Base-by-base conservation (phyloP, 225 moss, liverwort and hornwort genomes). In the Sphagnum contortum region DNA sequence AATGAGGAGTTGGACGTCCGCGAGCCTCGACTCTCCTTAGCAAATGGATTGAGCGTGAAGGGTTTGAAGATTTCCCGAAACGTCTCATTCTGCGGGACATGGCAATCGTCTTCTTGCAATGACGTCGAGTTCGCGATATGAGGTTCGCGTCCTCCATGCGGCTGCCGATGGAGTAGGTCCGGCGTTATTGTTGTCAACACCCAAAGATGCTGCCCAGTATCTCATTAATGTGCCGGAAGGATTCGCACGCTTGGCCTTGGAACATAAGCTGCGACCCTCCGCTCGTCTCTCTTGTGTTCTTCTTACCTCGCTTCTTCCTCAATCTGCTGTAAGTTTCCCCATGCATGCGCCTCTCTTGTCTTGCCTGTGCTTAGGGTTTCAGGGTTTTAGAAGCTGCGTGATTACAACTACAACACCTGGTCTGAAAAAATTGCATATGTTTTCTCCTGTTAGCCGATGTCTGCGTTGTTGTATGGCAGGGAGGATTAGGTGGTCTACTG, bases 151-250 rank as follows among this genome's bases (percentile, higher is more conserved):
- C 3, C 68, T 86, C 48, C 75, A 71, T n/a, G 86, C 86, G 49
- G 74, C 82, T 49, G 82, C 76, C 9, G 86, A 86, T 57, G 86
- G 86, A 57, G 75, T 86, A 56, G 74, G 72, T 59, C 86, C 81
- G 1, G 82, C 86, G 7, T 57, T 87, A 57, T 70, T 87, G 48
- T 59, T 87, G 13, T 66, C 60, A 59, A 79, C 86, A 62, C 86
- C 86, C 3, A 77, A 75, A 13, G 73, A 59, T 63, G 82, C 77
- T 67, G 86, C 77, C 9, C 82, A 87, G 62, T 87, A 87, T 59
- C 77, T 87, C n/a, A 62, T 87, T 57, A 87, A 87, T 64, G 86
- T 87, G 50, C 86, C 86, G 29, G 86, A 87, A 45, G 86, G 86
- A 3, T 87, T 82, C 59, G 82, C 86, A 44, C 74, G 86, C 59